Percentiles rank a stretch among this genome's conserved stretches.
These are phyloP conservation scores for Brettanomyces custersianus DNA, from an alignment of 805 yeast species.

Conservation along the genomic window DNA sequence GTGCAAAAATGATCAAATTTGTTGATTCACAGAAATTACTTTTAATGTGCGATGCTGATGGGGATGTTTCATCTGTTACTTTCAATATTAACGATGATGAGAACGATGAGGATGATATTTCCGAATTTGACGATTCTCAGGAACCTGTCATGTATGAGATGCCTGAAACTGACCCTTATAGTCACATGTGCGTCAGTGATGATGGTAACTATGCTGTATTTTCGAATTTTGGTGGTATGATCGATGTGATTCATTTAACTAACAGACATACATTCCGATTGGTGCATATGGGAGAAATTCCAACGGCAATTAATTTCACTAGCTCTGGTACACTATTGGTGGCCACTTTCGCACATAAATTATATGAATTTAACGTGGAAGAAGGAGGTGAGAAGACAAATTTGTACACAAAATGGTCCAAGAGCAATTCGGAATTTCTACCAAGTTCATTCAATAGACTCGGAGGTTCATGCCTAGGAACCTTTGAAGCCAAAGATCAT, in stretches of 20 bases:
- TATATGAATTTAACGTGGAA: conserved; percentile 56
- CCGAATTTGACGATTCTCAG: conserved; percentile 34
- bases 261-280: conserved; percentile 30
- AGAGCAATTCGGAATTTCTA: conserved; percentile 60
- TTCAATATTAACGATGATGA: conserved; percentile 32
- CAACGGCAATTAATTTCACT: conserved; percentile 56
- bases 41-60: conserved; percentile 49
- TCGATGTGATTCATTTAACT: conserved; percentile 39
- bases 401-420: conserved; percentile 70
- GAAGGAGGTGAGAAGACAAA: conserved; percentile 11
- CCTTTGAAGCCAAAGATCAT: conserved; percentile 38
- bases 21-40: conserved; percentile 32
- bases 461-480: conserved; percentile 65
- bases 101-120: conserved; percentile 22
- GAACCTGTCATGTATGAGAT: conserved; percentile 23
- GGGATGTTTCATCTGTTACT: conserved; percentile 34
- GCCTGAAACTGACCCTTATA: conserved; percentile 26
- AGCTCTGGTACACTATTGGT: conserved; percentile 41
- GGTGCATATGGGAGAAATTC: conserved; percentile 49
- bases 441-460: conserved; percentile 54
- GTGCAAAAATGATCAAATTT: conserved; percentile 49
- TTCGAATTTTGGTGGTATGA: conserved; percentile 55
- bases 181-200: conserved; percentile 40
- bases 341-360: conserved; percentile 63
- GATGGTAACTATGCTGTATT: conserved; percentile 41